Base-by-base conservation (phyloP, 352 stramenopile species). In the Phytophthora vignae region DNA sequence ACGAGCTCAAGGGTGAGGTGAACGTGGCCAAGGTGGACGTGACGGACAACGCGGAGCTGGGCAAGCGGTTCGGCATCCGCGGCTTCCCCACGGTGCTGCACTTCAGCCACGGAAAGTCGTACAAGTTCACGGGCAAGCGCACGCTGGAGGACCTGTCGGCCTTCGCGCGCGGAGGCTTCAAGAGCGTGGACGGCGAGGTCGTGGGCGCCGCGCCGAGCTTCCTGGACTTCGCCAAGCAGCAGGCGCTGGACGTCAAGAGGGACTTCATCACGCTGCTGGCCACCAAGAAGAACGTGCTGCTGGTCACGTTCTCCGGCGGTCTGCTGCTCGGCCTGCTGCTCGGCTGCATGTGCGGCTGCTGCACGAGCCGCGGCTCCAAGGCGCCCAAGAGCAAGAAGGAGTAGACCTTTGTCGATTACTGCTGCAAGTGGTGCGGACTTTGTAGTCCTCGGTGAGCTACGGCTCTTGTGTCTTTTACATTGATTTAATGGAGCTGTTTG, bases 21-120 rank as follows among this genome's bases (percentile, higher is more conserved):
- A 98, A 98, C 69, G 90, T 98, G 21, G 94, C 89, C 42, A 96
- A 98, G 72, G 90, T 98, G 60, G 90, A 98, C 64, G 86, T 90
- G 50, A 95, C 85, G 46, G 84, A 73, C 36, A 90, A 98, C 73
- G 71, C 79, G 12, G 78, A 85, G 5, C 60, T 97, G 57, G 86
- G 81, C 67, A 84, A 92, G 77, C 90, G 92, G 74, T 98, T 98
- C 76, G 77, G 78, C 49, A 90, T 97, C 61, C 83, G 81, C 55
- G 84, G 85, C 19, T 95, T 90, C 71, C 90, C 90, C 25, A 95
- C 90, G 33, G 68, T 97, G 38, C 64, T 94, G 52, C 81, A 90
- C 60, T 90, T 97, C 56, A 87, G 81, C 69, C 82, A 95, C 48
- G 88, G 90, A 64, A 85, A 87, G 31, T 77, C 88, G 77, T 94